phyloP scores from a whole-genome alignment of 2,329 filamentous ascomycete species.

The Ophiostoma angusticollis region DNA sequence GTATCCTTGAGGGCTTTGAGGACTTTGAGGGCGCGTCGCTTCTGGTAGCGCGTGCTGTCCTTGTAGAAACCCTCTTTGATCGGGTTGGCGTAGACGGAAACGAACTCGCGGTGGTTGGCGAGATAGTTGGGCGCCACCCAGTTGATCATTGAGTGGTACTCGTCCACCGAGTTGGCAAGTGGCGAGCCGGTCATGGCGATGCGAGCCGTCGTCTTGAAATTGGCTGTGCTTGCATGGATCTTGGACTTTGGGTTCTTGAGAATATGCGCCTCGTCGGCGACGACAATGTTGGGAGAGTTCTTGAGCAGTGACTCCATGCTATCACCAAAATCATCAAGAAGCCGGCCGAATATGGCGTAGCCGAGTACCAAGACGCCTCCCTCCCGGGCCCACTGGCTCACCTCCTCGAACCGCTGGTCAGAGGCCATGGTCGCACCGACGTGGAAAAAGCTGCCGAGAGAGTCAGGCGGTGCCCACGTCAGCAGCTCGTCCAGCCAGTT shows the following conservation, averaged over 20 bases:
- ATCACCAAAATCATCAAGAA: constrained; percentile 20
- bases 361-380: constrained; percentile 69
- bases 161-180: constrained; percentile 67
- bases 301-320: constrained; percentile 14
- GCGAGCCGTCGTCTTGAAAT: constrained; percentile 54
- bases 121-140: constrained; percentile 76
- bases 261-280: constrained; percentile 75
- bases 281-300: constrained; percentile 53
- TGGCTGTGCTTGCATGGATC: constrained; percentile 38
- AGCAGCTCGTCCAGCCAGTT: constrained; percentile 76
- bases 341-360: constrained; percentile 52
- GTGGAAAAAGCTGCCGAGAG: constrained; percentile 43
- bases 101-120: constrained; percentile 56
- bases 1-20: constrained; percentile 58
- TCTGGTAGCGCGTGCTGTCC: constrained; percentile 46
- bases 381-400: constrained; percentile 45
- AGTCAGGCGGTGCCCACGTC: constrained; percentile 48
- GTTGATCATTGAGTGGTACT: constrained; percentile 79
- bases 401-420: constrained; percentile 28
- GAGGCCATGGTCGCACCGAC: constrained; percentile 32
- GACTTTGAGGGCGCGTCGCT: constrained; percentile 48
- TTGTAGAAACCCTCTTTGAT: constrained; percentile 59
- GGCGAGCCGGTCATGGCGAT: constrained; percentile 83
- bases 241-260: constrained; percentile 54
- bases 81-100: constrained; percentile 53